Base-by-base conservation (phyloP, 257 asterid species). In the Penstemon eatonii region DNA sequence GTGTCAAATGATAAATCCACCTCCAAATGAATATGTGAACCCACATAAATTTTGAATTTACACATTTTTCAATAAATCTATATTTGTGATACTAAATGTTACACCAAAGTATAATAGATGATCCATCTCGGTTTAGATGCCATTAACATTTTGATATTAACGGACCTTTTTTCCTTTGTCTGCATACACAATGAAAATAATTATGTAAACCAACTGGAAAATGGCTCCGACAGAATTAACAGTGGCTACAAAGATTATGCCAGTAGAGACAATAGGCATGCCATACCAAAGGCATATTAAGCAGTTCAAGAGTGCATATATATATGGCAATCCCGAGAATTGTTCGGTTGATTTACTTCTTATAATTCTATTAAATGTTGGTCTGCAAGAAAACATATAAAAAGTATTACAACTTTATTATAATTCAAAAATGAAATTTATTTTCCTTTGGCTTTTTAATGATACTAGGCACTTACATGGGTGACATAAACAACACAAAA, bases 261-360 rank as follows among this genome's bases (percentile, higher is more conserved):
- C 93, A 0, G 96, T 72, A 1, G 93, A 85, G 40, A 91, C 83
- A 7, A 89, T 10, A 1, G 97, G 97, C 77, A 78, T 53, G 42
- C 97, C 97, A 56, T 91, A 91, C 96, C 96, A 91, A 36, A 91
- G 89, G 76, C 96, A 91, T 81, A 89, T 85, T 19, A 85, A 79
- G 79, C 97, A 87, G 84, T 91, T 91, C 75, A 91, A 77, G 59
- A 91, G 87, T 55, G 96, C 75, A 13, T 91, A 91, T 47, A 91
- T 75, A 65, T 91, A 91, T 56, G 97, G 97, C 82, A 85, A 63
- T 63, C 96, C 96, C 1, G 97, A 91, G 65, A 89, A 91, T 47
- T 89, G 84, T 67, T 91, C 96, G 0, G 97, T 91, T n/a, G 97
- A 89, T 72, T 74, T 63, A 89, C 78, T 80, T 67, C 82, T 66